phyloP scores from a whole-genome alignment of 1,284 basidiomycete genomes.

The Melampsora americana region DNA sequence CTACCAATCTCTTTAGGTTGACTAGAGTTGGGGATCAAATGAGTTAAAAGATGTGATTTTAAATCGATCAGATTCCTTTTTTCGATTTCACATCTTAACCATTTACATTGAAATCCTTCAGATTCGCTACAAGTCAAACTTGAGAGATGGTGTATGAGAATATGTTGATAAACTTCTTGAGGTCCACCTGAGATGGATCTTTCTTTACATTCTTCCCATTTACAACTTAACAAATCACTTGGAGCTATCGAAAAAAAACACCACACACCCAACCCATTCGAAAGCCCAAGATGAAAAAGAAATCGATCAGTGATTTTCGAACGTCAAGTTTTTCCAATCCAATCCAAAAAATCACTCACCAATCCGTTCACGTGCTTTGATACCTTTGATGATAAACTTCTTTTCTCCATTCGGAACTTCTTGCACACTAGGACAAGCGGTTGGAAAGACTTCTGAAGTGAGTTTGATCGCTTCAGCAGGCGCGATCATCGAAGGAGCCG shows the following conservation, averaged over 20 bases:
- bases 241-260: slow-evolving; percentile 7
- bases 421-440: slow-evolving; percentile 27
- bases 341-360: background rate
- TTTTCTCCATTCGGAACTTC: slow-evolving; percentile 32
- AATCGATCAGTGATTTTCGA: too few species aligned
- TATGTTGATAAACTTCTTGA: too few species aligned
- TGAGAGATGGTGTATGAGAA: too few species aligned
- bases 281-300: too few species aligned
- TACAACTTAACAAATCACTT: background rate
- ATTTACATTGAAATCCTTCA: too few species aligned
- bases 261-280: too few species aligned
- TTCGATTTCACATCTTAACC: background rate
- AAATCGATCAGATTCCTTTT: background rate
- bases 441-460: slow-evolving; percentile 38
- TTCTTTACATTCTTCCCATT: background rate
- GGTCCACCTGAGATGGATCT: too few species aligned
- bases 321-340: too few species aligned
- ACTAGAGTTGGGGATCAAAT: background rate
- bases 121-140: too few species aligned
- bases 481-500: slow-evolving; percentile 14
- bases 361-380: slow-evolving; percentile 21
- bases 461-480: slow-evolving; percentile 42
- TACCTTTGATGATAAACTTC: slow-evolving; percentile 36
- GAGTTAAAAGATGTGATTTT: background rate
- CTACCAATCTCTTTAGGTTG: background rate